phyloP scores from a whole-genome alignment of 129 eudicot genomes.

The Dittrichia graveolens region DNA sequence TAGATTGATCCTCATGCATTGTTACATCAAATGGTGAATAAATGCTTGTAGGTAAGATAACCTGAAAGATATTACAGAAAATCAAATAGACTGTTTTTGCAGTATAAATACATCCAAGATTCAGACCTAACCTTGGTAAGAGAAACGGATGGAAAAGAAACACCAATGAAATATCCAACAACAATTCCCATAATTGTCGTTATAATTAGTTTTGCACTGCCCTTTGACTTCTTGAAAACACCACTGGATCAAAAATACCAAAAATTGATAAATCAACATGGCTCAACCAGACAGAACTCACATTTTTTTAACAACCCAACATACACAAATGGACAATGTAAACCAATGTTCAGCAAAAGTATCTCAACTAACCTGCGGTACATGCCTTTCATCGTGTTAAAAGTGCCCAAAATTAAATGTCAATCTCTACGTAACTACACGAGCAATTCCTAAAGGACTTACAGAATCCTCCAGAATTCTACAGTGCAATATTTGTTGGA shows the following conservation, averaged over 20 bases:
- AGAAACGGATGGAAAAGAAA: slow-evolving; percentile 91
- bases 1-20: slow-evolving; percentile 41
- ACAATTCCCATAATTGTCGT: slow-evolving; percentile 89
- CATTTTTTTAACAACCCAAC: neutral
- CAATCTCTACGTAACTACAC: slow-evolving; percentile 38
- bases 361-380: slow-evolving; percentile 73
- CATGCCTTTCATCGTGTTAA: slow-evolving; percentile 55
- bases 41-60: slow-evolving; percentile 70
- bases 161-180: slow-evolving; percentile 89
- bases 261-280: neutral
- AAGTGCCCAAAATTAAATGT: slow-evolving; percentile 43
- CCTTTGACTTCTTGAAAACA: slow-evolving; percentile 75
- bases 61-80: slow-evolving; percentile 51
- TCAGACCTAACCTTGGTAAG: slow-evolving; percentile 64
- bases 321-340: slow-evolving; percentile 16
- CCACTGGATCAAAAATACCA: slow-evolving; percentile 55
- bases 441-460: slow-evolving; percentile 32
- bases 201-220: slow-evolving; percentile 66
- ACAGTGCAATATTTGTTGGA: slow-evolving; percentile 18
- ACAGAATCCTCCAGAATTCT: slow-evolving; percentile 34
- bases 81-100: slow-evolving; percentile 12
- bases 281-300: slow-evolving; percentile 6
- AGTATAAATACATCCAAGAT: slow-evolving; percentile 27
- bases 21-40: slow-evolving; percentile 60
- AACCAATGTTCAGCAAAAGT: slow-evolving; percentile 5